Evolutionary conservation across 2,329 filamentous ascomycete species (phyloP).

Genomic region (Arthrobotrys musiformis): DNA sequence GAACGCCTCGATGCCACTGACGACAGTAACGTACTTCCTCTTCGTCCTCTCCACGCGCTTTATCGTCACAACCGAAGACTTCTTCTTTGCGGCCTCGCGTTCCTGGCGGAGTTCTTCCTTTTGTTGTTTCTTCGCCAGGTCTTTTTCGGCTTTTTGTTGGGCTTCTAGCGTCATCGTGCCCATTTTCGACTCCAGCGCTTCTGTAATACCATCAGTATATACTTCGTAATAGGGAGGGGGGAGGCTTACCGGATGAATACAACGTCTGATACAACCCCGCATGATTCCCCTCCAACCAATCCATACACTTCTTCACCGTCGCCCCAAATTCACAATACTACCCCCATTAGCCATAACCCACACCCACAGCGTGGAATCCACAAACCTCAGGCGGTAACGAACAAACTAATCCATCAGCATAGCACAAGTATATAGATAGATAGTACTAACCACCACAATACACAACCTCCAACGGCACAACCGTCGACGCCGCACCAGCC

Average conservation of each 20-base stretch:
- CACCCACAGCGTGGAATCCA: not conserved
- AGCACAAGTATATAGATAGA: not conserved
- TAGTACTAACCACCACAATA: slow-evolving; percentile 46
- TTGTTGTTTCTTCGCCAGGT: slow-evolving; percentile 92
- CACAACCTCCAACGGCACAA: slow-evolving; percentile 14
- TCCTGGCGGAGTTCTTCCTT: slow-evolving; percentile 98
- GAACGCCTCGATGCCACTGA: slow-evolving; percentile 90
- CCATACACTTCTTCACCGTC: slow-evolving; percentile 94
- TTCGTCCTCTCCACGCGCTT: slow-evolving; percentile 99
- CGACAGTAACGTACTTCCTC: slow-evolving; percentile 92
- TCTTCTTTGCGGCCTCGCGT: slow-evolving; percentile 84
- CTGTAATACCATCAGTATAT: slow-evolving; percentile 68
- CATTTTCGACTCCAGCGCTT: slow-evolving; percentile 84
- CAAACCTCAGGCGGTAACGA: slow-evolving; percentile 50
- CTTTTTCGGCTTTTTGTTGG: slow-evolving; percentile 72
- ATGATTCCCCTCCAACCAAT: slow-evolving; percentile 86
- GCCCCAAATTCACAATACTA: slow-evolving; percentile 99
- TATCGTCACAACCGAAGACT: slow-evolving; percentile 84
- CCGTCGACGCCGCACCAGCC: slow-evolving; percentile 17
- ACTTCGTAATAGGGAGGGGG: not conserved
- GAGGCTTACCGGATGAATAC: slow-evolving; percentile 80
- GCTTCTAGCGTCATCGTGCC: slow-evolving; percentile 79
- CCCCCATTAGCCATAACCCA: slow-evolving; percentile 55
- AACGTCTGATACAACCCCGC: slow-evolving; percentile 78
- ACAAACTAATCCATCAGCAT: slow-evolving; percentile 26